These are phyloP conservation scores for Phoma sp. DNA, from an alignment of 2,329 filamentous ascomycete species.

Conservation along the genomic window DNA sequence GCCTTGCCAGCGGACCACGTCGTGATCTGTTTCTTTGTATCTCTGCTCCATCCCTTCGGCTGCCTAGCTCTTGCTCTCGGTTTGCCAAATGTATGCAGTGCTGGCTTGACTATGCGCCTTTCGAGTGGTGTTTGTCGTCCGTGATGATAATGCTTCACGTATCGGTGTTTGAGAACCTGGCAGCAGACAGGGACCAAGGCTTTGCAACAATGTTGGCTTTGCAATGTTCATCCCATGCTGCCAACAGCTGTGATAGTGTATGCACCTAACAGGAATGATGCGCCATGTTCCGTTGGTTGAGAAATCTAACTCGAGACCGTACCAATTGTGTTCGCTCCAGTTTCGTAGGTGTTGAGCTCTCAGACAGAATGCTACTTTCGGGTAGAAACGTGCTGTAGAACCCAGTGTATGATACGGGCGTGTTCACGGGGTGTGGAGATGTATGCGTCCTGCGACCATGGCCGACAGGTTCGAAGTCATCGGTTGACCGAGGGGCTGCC, in stretches of 20 bases:
- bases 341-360: background rate
- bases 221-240: background rate
- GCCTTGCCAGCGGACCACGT: background rate
- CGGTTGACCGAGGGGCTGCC: conserved; percentile 30
- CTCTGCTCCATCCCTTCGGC: background rate
- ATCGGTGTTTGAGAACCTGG: background rate
- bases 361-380: background rate
- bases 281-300: background rate
- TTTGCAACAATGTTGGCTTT: background rate
- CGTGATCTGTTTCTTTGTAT: background rate
- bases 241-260: background rate
- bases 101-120: background rate
- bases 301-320: background rate
- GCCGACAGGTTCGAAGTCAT: conserved; percentile 11
- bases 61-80: background rate
- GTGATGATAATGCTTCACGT: background rate
- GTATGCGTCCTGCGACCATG: background rate
- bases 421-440: background rate
- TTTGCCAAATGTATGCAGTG: background rate
- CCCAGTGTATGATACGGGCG: too few species aligned
- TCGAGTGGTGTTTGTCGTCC: background rate
- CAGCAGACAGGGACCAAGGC: background rate
- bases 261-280: background rate
- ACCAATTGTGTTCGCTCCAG: background rate
- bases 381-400: background rate